These are phyloP conservation scores for Talaromyces verruculosus DNA, from an alignment of 2,329 filamentous ascomycete genomes.

Conservation along the genomic window DNA sequence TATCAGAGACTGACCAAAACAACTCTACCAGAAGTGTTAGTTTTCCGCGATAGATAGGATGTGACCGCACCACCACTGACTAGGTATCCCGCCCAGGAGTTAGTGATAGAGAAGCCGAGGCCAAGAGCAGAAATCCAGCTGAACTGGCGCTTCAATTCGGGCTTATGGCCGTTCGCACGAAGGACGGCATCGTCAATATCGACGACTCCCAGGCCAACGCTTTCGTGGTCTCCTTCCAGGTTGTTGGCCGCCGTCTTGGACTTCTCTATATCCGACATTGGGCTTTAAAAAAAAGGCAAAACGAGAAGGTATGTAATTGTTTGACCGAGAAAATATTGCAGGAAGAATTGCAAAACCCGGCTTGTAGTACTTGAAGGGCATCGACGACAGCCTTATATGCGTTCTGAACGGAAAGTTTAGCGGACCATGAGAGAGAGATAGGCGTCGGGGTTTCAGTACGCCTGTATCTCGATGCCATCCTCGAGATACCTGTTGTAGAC, in stretches of 20 bases:
- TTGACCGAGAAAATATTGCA: background rate
- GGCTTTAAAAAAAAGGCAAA: background rate
- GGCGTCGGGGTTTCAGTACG: too few species aligned
- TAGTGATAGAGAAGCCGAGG: conserved; percentile 53
- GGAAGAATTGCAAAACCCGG: background rate
- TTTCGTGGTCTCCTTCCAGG: background rate
- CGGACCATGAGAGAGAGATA: background rate
- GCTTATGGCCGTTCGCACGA: conserved; percentile 41
- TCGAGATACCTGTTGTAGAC: background rate
- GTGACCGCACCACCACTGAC: background rate
- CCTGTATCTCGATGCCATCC: background rate
- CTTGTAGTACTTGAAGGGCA: background rate
- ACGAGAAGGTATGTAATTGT: background rate
- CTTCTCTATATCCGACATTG: conserved; percentile 4
- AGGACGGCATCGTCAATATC: conserved; percentile 1
- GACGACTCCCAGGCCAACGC: background rate
- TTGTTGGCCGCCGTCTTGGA: conserved; percentile 1
- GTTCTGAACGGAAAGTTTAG: background rate
- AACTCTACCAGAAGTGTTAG: conserved; percentile 5
- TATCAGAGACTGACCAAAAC: conserved; percentile 18
- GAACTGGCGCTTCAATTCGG: conserved; percentile 51
- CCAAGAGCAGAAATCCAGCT: conserved; percentile 49
- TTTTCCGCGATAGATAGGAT: background rate
- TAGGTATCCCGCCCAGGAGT: conserved; percentile 43
- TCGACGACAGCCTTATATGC: background rate